Conservation (phyloP, 441 rosid species). For the Brassica hybrid region DNA sequence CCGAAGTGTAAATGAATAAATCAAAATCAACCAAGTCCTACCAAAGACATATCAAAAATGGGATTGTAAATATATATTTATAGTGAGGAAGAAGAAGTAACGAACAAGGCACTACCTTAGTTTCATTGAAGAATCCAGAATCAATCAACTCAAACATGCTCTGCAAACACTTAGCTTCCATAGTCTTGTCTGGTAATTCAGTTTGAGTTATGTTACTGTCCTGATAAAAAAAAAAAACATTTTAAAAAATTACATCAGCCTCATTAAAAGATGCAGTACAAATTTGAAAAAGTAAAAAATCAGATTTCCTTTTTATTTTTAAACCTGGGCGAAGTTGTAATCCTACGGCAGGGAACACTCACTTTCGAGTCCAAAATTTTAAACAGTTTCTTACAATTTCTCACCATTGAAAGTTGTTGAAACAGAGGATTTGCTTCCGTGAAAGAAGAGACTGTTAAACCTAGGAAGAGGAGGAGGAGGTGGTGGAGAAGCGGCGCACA, state of each 20-base stretch:
- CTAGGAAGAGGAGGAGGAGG: conserved; percentile 18
- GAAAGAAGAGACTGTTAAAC: conserved; percentile 9
- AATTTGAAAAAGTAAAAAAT: not conserved
- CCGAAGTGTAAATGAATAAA: too few relatives aligned
- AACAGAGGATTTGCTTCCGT: not conserved
- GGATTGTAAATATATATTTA: not conserved
- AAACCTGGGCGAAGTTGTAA: conserved; percentile 35
- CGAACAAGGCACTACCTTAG: conserved; percentile 47
- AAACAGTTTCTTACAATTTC: conserved; percentile 50
- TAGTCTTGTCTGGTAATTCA: conserved; percentile 40
- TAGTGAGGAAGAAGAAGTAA: not conserved
- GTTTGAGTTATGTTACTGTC: conserved; percentile 43
- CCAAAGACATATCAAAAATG: too few relatives aligned
- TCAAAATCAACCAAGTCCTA: too few relatives aligned
- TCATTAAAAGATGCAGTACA: not conserved
- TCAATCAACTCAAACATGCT: conserved; percentile 58
- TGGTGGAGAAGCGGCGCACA: conserved; percentile 3
- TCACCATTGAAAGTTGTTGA: conserved; percentile 32
- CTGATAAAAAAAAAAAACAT: conserved; percentile 51
- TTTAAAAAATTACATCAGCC: conserved; percentile 8
- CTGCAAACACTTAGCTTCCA: conserved; percentile 50
- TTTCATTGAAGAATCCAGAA: conserved; percentile 66
- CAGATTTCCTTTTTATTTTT: not conserved
- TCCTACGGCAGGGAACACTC: conserved; percentile 40
- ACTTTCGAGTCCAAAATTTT: conserved; percentile 46